Conservation (phyloP, 805 yeast species). For the Suhomyces faveliae region DNA sequence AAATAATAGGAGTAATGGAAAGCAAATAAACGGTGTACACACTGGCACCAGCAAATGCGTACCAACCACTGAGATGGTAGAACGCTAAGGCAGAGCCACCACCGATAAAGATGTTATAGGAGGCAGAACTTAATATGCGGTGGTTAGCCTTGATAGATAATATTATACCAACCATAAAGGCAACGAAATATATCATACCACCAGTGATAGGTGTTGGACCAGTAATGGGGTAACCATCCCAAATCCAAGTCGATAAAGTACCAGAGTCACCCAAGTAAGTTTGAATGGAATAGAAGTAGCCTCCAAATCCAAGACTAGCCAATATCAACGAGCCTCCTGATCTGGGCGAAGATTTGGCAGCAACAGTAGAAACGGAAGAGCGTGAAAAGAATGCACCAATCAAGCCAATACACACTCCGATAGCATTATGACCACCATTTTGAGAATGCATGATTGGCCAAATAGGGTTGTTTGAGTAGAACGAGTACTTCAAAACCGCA, state of each 20-base stretch:
- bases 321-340: slow-evolving; percentile 47
- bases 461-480: slow-evolving; percentile 85
- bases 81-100: slow-evolving; percentile 51
- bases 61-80: slow-evolving; percentile 60
- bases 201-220: slow-evolving; percentile 90
- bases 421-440: slow-evolving; percentile 82
- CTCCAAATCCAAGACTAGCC: slow-evolving; percentile 72
- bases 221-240: slow-evolving; percentile 89
- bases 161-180: slow-evolving; percentile 54
- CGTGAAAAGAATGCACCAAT: slow-evolving; percentile 65
- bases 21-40: slow-evolving; percentile 58
- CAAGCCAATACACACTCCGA: slow-evolving; percentile 65
- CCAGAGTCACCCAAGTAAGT: slow-evolving; percentile 82
- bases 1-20: slow-evolving; percentile 57
- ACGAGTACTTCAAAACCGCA: slow-evolving; percentile 70
- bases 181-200: slow-evolving; percentile 63
- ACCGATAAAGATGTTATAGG: slow-evolving; percentile 41
- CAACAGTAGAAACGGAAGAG: slow-evolving; percentile 17
- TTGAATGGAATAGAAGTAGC: slow-evolving; percentile 66
- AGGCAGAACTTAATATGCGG: slow-evolving; percentile 20
- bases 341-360: slow-evolving; percentile 11
- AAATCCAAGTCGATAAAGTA: slow-evolving; percentile 87
- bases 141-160: slow-evolving; percentile 23
- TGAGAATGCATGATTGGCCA: slow-evolving; percentile 91
- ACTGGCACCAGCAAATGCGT: slow-evolving; percentile 73